Evolutionary conservation across 2,329 filamentous ascomycete genomes (phyloP).

Genomic region (Cyanodermella asteris): DNA sequence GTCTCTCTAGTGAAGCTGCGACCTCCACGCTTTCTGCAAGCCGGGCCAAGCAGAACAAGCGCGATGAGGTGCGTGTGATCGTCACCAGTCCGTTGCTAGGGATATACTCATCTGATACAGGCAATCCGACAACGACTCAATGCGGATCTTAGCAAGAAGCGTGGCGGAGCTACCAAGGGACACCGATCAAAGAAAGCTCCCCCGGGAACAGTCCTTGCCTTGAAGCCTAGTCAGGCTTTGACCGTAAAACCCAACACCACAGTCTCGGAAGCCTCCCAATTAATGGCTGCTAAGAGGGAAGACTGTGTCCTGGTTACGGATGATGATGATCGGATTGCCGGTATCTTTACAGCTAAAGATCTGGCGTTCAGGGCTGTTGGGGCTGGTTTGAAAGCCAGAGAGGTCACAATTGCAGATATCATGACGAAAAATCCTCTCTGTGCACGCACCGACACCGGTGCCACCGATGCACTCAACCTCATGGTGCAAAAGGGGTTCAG

Average conservation of each 20-base stretch:
- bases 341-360: conserved; percentile 98
- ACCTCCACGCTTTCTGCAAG: conserved; percentile 68
- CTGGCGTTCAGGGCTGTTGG: conserved; percentile 92
- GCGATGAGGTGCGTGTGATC: conserved; percentile 58
- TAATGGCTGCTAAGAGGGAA: conserved; percentile 97
- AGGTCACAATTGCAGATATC: conserved; percentile 87
- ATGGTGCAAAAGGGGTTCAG: conserved; percentile 98
- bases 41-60: conserved; percentile 86
- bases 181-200: conserved; percentile 81
- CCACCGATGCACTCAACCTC: conserved; percentile 85
- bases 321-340: conserved; percentile 90
- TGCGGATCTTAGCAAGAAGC: conserved; percentile 95
- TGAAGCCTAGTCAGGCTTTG: conserved; percentile 85
- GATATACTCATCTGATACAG: conserved; percentile 25
- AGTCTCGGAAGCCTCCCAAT: conserved; percentile 84
- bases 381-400: conserved; percentile 66
- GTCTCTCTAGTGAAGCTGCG: conserved; percentile 28
- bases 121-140: conserved; percentile 94
- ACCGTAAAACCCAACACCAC: conserved; percentile 93
- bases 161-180: conserved; percentile 53
- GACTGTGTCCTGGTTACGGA: conserved; percentile 96
- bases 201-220: conserved; percentile 81
- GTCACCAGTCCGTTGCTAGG: conserved; percentile 5
- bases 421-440: conserved; percentile 99
- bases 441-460: conserved; percentile 90